Base-by-base conservation (phyloP, 805 yeast genomes). In the Candida namnaoensis region DNA sequence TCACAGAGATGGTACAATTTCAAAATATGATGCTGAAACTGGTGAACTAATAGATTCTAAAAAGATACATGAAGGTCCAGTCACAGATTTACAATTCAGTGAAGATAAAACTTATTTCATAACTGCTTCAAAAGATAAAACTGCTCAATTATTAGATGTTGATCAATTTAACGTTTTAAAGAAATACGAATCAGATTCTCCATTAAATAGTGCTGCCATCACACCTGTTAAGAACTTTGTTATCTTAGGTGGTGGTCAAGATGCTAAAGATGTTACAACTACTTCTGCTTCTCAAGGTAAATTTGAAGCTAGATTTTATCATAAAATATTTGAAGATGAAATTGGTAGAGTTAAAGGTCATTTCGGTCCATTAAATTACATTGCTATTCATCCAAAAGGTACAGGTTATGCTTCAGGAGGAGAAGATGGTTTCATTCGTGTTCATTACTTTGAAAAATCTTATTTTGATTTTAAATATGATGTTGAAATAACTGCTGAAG, bases 181-280 rank as follows among this genome's bases (percentile, higher is more conserved):
- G 66, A 78, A 76, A 19, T 93, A 72, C 64, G 76, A 73, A 52
- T 81, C 96, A 6, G 97, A 88, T 61, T 88, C 95, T 41, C 97
- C 98, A 44, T 74, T 93, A 74, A 93, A 93, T 71, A 78, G 95
- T 33, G 98, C 98, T 15, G 82, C 95, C 50, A 83, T 93, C 52
- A 90, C 99, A 13, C 95, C 98, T 25, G 71, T 80, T 44, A 93
- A 93, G 68, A 91, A 93, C 59, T 91, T 82, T 60, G 84, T 93
- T 47, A 82, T 93, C 39, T 72, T 93, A 47, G 99, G 98, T 41
- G 99, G 99, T 69, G 99, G 99, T 80, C 98, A 93, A 72, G 98
- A 88, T 56, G 98, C 99, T 35, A 80, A 88, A 65, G 95, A 90
- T 63, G 99, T 93, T 59, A 93, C 99, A 36, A 93, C 98, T n/a